Percentiles rank a stretch among this genome's conserved stretches.
Conservation (phyloP, 1,139 yeast genomes). For the Blastobotrys buckinghamii region DNA sequence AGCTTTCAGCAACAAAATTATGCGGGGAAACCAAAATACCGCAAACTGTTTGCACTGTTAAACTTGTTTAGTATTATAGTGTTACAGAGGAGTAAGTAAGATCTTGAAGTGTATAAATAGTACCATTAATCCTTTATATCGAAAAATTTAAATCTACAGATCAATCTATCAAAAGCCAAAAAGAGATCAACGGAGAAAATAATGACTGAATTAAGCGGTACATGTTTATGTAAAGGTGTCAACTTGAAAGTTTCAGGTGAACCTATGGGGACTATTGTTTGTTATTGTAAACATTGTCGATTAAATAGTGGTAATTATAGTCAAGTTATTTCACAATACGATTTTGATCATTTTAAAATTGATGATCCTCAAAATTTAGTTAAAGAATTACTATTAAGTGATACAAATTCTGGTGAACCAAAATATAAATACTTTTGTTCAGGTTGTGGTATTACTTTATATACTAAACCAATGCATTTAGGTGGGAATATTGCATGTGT, state of each 20-base stretch:
- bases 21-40: no score
- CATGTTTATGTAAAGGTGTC: conserved; percentile 27
- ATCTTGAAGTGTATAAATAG: no score
- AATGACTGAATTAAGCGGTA: no score
- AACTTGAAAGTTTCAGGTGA: conserved; percentile 16
- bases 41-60: no score
- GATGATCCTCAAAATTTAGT: conserved; percentile 15
- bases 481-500: conserved; percentile 20
- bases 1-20: no score
- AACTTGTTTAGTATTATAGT: no score
- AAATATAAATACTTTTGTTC: conserved; percentile 27
- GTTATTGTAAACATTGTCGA: conserved; percentile 30
- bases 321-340: conserved; percentile 22
- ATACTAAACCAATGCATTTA: conserved; percentile 26
- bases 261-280: conserved; percentile 21
- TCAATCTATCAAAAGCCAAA: no score
- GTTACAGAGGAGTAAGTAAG: no score
- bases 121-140: no score
- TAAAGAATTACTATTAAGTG: neutral
- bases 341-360: conserved; percentile 19
- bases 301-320: conserved; percentile 30
- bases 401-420: conserved; percentile 21
- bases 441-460: conserved; percentile 27
- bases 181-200: no score
- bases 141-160: neutral